Base-by-base conservation (phyloP, 2,329 filamentous ascomycete species). In the Fusarium verticillioides region DNA sequence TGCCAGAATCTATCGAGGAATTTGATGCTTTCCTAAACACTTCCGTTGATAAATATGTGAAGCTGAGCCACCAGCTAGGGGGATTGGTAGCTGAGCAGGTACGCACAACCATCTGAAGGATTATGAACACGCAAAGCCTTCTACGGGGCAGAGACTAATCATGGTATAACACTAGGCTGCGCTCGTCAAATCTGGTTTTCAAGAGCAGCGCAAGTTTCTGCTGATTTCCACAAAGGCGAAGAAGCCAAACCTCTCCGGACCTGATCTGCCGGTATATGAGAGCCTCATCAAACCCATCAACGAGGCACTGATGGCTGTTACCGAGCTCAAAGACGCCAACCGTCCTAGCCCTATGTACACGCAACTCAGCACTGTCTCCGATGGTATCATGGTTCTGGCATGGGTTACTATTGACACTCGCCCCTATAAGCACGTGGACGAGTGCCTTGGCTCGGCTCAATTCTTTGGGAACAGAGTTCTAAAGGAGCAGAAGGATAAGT, bases 381-480 rank as follows among this genome's bases (percentile, higher is more conserved):
- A 98, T 79, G 95, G 95, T 74, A 95, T 97, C 75, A 92, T 94
- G 79, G 92, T 95, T 43, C 86, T 99, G 66, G 94, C 93, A 39
- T 99, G 96, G 96, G 93, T 98, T 65, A 93, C 92, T 1, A 90
- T 96, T 54, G 93, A 97, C 59, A 88, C 85, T 72, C 95, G 94
- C 80, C 96, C 96, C 5, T 91, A 89, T 73, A 95, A 96, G 79
- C 94, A 95, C 78, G 93, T 98, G 52, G 92, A 92, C 52, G 95
- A 97, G 76, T 92, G 92, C 66, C 87, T 97, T 26, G 91, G 92
- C 36, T 92, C 94, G 57, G 94, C 95, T 44, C 93, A 98, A 81
- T 97, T 97, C 85, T 98, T 94, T 78, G 96, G 96, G 39, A 98
- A 99, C 85, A 91, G 95, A 77, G 94, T 99, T 42, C 85, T 98